A percentile compares a stretch with the other conserved stretches of the same genome.
Evolutionary conservation across 1,284 basidiomycete species (phyloP).

Genomic region (Schizophyllum amplum): DNA sequence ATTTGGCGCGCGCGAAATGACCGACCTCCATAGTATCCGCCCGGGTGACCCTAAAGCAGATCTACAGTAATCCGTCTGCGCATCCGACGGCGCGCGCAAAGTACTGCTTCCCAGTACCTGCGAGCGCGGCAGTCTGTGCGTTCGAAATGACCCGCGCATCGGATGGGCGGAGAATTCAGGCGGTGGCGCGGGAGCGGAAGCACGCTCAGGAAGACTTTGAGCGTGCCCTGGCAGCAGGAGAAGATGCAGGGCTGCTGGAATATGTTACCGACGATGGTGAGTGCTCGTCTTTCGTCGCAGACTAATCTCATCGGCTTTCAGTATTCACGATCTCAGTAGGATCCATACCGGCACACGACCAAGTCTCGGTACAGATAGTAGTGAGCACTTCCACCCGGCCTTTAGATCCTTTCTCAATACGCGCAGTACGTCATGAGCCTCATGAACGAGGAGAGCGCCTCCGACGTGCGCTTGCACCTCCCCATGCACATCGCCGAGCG

Average conservation of each 20-base stretch:
- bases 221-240: conserved; percentile 31
- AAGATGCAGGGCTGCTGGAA: conserved; percentile 37
- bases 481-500: conserved; percentile 41
- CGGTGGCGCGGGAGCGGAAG: conserved; percentile 40
- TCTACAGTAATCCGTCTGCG: conserved; percentile 32
- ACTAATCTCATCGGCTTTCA: conserved; percentile 16
- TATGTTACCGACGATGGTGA: conserved; percentile 44
- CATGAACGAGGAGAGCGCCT: conserved; percentile 33
- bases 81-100: conserved; percentile 33
- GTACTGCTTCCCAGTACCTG: conserved; percentile 56
- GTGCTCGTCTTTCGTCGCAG: conserved; percentile 16
- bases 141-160: conserved; percentile 34
- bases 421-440: conserved; percentile 30
- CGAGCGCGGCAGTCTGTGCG: conserved; percentile 37
- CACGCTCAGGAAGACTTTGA: conserved; percentile 35
- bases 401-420: not conserved
- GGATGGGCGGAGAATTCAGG: conserved; percentile 34
- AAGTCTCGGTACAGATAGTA: conserved; percentile 32
- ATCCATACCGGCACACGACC: conserved; percentile 33
- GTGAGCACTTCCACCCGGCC: conserved; percentile 24
- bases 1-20: not conserved
- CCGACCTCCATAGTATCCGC: conserved; percentile 35
- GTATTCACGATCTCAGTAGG: conserved; percentile 54
- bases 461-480: conserved; percentile 43
- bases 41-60: conserved; percentile 38